A percentile compares a stretch with the other conserved stretches of the same genome.
These are phyloP conservation scores for Linum tenue DNA, from an alignment of 345 rosid genomes.

Conservation along the genomic window DNA sequence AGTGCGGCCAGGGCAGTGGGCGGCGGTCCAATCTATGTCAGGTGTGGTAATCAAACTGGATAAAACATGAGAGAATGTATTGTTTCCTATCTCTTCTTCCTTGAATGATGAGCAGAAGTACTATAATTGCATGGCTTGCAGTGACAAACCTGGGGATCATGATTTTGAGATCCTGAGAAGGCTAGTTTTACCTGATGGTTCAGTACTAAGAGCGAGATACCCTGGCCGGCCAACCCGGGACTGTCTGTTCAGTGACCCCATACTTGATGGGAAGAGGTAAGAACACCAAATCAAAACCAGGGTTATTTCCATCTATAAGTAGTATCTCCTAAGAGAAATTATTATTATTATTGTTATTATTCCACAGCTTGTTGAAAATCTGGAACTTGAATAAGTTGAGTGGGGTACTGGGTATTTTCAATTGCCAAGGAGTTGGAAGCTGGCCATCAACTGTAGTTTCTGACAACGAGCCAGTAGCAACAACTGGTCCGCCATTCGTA, in stretches of 20 bases:
- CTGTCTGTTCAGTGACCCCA: slow-evolving; percentile 52
- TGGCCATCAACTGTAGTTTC: slow-evolving; percentile 39
- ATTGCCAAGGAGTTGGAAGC: slow-evolving; percentile 62
- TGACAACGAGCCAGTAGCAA: slow-evolving; percentile 5
- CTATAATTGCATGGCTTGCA: slow-evolving; percentile 4
- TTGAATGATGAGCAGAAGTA: background rate
- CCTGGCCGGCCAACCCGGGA: slow-evolving; percentile 64
- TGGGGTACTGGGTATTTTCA: slow-evolving; percentile 52
- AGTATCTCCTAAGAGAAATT: no score
- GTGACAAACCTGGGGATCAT: slow-evolving; percentile 39
- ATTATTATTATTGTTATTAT: no score
- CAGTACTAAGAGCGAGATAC: slow-evolving; percentile 50
- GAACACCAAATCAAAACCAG: background rate
- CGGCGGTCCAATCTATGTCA: slow-evolving; percentile 50
- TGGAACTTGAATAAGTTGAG: slow-evolving; percentile 59
- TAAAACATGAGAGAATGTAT: no score
- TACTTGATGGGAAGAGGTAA: slow-evolving; percentile 60
- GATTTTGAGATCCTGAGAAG: slow-evolving; percentile 46
- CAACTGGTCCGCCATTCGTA: slow-evolving; percentile 11
- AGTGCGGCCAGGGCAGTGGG: slow-evolving; percentile 55
- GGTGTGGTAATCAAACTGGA: slow-evolving; percentile 23
- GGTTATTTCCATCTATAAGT: no score
- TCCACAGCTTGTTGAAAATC: slow-evolving; percentile 47
- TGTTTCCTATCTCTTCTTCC: no score
- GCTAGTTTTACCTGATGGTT: slow-evolving; percentile 56